Base-by-base conservation (phyloP, 805 yeast species). In the Saccharomyces mikatae region DNA sequence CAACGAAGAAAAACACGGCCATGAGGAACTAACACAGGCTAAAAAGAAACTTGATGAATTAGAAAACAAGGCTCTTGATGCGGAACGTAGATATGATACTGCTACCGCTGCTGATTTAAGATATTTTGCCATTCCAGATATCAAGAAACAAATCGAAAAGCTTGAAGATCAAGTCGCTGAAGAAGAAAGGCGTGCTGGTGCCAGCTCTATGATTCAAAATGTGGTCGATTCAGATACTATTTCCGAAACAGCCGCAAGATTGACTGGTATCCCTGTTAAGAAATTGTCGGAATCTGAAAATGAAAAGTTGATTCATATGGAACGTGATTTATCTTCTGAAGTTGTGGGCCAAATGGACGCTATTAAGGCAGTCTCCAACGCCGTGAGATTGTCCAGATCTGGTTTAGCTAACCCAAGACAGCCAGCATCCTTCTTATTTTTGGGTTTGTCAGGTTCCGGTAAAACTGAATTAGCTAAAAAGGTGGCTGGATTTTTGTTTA, bases 261-360 rank as follows among this genome's bases (percentile, higher is more conserved):
- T 95, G 64, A 92, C 99, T 2, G 98, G 98, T 70, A 92, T 94
- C 57, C 99, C 99, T 13, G 98, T 92, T 26, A 82, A 86, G 58
- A 94, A 95, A 74, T 79, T 92, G 65, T 87, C 96, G 5, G 97
- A 91, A 73, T 94, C 97, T 31, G 99, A 94, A 74, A 94, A 94
- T 71, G 76, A 88, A 54, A 92, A 92, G 75, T 82, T 94, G 68
- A 90, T 94, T 69, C 87, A 86, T 67, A 94, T 94, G 98, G 99
- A 94, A 75, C 82, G 77, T 58, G 96, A 83, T 57, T 78, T 94
- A 56, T 77, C 96, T 22, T 73, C 81, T 13, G 84, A 81, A 55
- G 99, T 94, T 61, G 96, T 94, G 60, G 99, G 99, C 44, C 99
- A 94, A 75, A 77, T 86, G 57, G 96, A 89, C 58, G 99, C 99